phyloP scores from a whole-genome alignment of 225 moss, liverwort and hornwort genomes.

The Marchantia polymorpha region DNA sequence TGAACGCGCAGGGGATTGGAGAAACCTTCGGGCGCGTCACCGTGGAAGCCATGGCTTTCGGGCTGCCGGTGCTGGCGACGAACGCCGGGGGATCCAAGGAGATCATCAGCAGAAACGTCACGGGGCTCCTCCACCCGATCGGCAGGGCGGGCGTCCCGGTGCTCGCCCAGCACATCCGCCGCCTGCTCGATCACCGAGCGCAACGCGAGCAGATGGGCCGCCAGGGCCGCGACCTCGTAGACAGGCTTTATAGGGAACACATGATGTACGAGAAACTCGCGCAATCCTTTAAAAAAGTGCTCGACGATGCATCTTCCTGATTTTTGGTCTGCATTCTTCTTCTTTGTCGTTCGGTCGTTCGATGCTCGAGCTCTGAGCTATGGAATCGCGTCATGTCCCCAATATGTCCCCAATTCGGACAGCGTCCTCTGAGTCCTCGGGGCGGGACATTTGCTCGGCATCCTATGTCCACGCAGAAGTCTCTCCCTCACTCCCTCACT shows the following conservation, averaged over 20 bases:
- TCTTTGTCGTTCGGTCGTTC: neutral
- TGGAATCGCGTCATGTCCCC: no score
- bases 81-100: constrained; percentile 71
- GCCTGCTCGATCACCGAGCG: constrained; percentile 46
- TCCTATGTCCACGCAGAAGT: no score
- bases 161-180: constrained; percentile 49
- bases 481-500: no score
- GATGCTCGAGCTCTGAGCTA: neutral
- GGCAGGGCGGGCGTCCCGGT: constrained; percentile 57
- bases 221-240: constrained; percentile 47
- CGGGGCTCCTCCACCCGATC: constrained; percentile 62
- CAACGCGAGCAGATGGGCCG: constrained; percentile 57
- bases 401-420: no score
- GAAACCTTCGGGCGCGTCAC: constrained; percentile 80
- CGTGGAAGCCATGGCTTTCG: constrained; percentile 79
- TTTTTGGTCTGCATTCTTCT: no score
- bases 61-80: constrained; percentile 66
- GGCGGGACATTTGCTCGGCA: no score
- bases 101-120: constrained; percentile 52
- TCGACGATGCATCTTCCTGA: constrained; percentile 26
- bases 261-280: constrained; percentile 69
- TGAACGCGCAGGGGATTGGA: constrained; percentile 82
- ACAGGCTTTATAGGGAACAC: constrained; percentile 41
- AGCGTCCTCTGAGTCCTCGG: no score
- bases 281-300: constrained; percentile 46